Evolutionary conservation across 2,329 filamentous ascomycete genomes (phyloP).

Genomic region (Rutstroemia sp.): DNA sequence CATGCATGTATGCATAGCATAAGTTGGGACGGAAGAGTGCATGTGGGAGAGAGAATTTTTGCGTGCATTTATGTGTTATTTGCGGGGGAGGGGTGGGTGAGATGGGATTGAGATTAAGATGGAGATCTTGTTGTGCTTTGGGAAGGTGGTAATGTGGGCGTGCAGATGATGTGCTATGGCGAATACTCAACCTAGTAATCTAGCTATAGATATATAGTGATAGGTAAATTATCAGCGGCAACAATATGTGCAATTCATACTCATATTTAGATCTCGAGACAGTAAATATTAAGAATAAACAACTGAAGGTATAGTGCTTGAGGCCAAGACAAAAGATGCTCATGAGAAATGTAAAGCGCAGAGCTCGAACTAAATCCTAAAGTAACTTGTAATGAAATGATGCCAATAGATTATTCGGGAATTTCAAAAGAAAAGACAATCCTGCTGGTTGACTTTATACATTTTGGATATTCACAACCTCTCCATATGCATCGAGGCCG

Average conservation of each 20-base stretch:
- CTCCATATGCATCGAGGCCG: slow-evolving; percentile 23
- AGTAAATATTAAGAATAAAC: too few relatives aligned
- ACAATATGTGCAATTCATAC: too few relatives aligned
- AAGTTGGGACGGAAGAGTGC: too few relatives aligned
- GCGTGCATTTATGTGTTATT: not conserved
- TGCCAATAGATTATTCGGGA: not conserved
- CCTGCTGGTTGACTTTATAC: not conserved
- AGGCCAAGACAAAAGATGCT: too few relatives aligned
- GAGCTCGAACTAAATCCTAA: too few relatives aligned
- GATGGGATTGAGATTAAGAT: not conserved
- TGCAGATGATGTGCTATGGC: not conserved
- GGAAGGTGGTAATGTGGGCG: not conserved
- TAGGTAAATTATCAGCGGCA: too few relatives aligned
- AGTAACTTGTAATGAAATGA: not conserved
- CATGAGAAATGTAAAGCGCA: too few relatives aligned
- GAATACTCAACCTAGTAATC: not conserved
- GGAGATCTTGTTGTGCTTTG: not conserved
- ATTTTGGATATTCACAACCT: slow-evolving; percentile 14
- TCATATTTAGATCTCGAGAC: too few relatives aligned
- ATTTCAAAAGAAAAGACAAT: not conserved
- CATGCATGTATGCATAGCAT: too few relatives aligned
- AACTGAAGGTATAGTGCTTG: too few relatives aligned
- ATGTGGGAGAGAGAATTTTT: not conserved
- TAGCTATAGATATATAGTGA: too few relatives aligned
- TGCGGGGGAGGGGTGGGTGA: not conserved